Evolutionary conservation across 208 protist species (phyloP).

Genomic region (Acanthamoeba triangularis): DNA sequence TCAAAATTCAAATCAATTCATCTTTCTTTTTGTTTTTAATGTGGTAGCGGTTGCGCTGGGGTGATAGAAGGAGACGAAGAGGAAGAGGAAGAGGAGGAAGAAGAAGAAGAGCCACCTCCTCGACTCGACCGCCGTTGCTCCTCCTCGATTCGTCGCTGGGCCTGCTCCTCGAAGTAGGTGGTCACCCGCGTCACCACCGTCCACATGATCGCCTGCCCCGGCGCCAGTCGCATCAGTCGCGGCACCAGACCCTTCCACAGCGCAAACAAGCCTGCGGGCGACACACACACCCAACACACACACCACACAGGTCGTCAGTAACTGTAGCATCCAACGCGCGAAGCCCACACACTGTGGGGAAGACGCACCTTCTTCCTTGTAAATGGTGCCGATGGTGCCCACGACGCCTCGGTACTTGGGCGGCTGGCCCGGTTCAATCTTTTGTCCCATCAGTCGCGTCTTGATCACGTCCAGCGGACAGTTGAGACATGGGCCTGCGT

Average conservation of each 20-base stretch:
- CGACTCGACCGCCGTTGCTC: neutral
- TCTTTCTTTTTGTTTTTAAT: no score
- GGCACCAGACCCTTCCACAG: constrained; percentile 62
- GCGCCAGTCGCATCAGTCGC: constrained; percentile 65
- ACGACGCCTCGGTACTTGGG: constrained; percentile 58
- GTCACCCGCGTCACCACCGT: constrained; percentile 65
- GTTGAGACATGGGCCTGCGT: constrained; percentile 32
- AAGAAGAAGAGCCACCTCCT: constrained; percentile 3
- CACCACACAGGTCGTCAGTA: neutral
- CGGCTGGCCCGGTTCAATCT: constrained; percentile 26
- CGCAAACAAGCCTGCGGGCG: constrained; percentile 40
- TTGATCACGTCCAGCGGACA: constrained; percentile 70
- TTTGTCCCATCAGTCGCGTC: constrained; percentile 58
- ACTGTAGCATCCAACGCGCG: no score
- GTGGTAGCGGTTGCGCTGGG: neutral
- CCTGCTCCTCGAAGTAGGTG: constrained; percentile 36
- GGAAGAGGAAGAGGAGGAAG: neutral
- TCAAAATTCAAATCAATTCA: no score
- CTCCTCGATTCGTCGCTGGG: constrained; percentile 21
- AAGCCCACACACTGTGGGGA: no score
- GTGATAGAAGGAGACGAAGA: neutral
- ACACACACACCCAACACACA: neutral
- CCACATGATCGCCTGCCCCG: constrained; percentile 70
- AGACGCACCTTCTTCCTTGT: neutral
- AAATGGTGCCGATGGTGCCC: constrained; percentile 25